These are phyloP conservation scores for Eimeria necatrix DNA, from an alignment of 169 alveolate genomes.

Conservation along the genomic window DNA sequence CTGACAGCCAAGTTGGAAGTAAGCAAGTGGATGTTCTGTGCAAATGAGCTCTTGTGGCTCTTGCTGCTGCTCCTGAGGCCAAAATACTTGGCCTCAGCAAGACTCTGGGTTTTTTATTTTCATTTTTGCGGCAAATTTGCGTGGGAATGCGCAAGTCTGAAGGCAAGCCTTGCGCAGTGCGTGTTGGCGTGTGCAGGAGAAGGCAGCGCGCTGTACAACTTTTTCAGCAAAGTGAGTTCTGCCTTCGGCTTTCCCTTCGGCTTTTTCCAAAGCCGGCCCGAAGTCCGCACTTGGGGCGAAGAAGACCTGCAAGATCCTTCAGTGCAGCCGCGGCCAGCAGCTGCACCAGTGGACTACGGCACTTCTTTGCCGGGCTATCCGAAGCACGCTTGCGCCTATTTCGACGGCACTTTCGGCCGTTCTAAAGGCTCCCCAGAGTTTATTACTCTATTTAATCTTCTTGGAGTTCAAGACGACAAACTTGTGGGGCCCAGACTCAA, in stretches of 20 bases:
- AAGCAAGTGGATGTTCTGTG: too few relatives aligned
- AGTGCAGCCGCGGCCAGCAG: constrained; percentile 64
- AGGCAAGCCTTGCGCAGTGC: too few relatives aligned
- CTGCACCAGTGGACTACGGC: constrained; percentile 3
- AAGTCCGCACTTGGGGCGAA: constrained; percentile 67
- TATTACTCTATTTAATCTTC: neutral
- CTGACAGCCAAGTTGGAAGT: too few relatives aligned
- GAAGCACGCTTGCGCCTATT: neutral
- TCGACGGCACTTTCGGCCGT: neutral
- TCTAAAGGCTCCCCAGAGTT: neutral
- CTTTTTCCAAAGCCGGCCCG: constrained; percentile 65
- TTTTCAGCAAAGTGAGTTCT: neutral
- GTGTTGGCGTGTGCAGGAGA: neutral
- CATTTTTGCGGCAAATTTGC: too few relatives aligned
- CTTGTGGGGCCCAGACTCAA: neutral
- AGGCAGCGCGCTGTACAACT: neutral
- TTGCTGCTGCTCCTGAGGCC: too few relatives aligned
- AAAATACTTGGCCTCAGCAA: too few relatives aligned
- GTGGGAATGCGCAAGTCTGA: too few relatives aligned
- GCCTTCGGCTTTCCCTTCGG: constrained; percentile 41
- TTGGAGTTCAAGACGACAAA: constrained; percentile 7
- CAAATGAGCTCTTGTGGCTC: too few relatives aligned
- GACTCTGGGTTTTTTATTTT: too few relatives aligned
- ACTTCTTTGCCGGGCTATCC: constrained; percentile 37
- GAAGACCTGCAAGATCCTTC: constrained; percentile 61